Conservation (phyloP, 2,329 filamentous ascomycete species). For the Botrytis paeoniae region DNA sequence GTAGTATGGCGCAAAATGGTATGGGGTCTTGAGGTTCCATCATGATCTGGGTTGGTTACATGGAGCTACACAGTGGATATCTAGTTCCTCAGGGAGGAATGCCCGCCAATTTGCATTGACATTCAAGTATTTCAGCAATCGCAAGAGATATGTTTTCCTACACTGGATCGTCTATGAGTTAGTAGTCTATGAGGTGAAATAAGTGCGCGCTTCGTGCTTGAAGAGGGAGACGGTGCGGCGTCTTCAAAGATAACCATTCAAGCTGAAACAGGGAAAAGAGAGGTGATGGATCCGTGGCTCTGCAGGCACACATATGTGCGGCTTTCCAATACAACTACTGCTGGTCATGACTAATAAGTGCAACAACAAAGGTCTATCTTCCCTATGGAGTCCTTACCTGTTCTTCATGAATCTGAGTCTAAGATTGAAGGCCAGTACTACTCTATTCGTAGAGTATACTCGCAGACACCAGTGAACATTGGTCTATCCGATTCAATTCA, state of each 20-base stretch:
- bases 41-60: constrained; percentile 6
- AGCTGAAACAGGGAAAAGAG: background rate
- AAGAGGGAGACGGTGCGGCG: background rate
- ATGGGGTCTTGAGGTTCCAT: background rate
- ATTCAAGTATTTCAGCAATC: background rate
- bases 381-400: background rate
- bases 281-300: background rate
- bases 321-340: background rate
- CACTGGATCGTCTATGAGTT: background rate
- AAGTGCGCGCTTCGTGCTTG: background rate
- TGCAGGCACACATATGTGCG: background rate
- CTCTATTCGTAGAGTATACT: background rate
- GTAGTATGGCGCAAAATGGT: constrained; percentile 5
- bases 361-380: background rate
- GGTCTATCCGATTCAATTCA: background rate
- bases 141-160: background rate
- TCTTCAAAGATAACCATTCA: background rate
- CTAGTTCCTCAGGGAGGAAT: background rate
- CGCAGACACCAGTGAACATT: background rate
- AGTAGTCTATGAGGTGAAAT: background rate
- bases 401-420: background rate
- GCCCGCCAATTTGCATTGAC: background rate
- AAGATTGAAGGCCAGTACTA: background rate
- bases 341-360: background rate
- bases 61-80: background rate